phyloP scores from a whole-genome alignment of 2,329 filamentous ascomycete genomes.

The Gnomoniopsis sp. region DNA sequence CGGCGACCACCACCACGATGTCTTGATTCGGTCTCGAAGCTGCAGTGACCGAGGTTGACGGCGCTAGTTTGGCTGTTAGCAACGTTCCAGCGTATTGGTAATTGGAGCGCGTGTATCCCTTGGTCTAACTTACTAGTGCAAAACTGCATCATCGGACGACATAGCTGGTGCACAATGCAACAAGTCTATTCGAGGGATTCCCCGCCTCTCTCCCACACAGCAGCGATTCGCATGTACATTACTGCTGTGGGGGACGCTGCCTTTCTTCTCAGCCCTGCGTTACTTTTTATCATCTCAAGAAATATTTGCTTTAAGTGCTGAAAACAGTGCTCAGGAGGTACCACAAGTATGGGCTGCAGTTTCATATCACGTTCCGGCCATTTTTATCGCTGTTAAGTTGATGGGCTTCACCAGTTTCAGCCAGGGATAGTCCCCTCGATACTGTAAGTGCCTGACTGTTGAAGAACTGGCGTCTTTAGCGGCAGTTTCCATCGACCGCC shows the following conservation, averaged over 20 bases:
- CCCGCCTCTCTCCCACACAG: too few relatives aligned
- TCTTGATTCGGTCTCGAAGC: not conserved
- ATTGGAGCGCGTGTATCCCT: not conserved
- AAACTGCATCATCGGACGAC: not conserved
- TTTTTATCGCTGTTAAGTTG: slow-evolving; percentile 19
- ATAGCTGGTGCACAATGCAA: slow-evolving; percentile 2
- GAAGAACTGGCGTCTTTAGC: not conserved
- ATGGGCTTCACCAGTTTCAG: slow-evolving; percentile 27
- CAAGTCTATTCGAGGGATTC: slow-evolving; percentile 2
- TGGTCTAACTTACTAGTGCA: not conserved
- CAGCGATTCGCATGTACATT: not conserved
- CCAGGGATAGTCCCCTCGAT: slow-evolving; percentile 23
- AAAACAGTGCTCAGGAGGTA: slow-evolving; percentile 3
- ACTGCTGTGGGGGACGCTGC: not conserved
- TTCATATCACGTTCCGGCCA: slow-evolving; percentile 28
- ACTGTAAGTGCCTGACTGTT: not conserved
- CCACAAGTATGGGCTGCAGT: slow-evolving; percentile 25
- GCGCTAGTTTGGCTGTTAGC: not conserved
- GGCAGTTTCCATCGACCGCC: not conserved
- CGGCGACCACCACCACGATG: too few relatives aligned
- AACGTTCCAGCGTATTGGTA: not conserved
- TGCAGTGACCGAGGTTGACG: not conserved
- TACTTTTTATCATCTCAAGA: slow-evolving; percentile 2
- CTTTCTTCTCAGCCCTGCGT: not conserved
- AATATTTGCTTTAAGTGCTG: not conserved